These are phyloP conservation scores for Austropuccinia psidii DNA, from an alignment of 1,284 basidiomycete genomes.

Conservation along the genomic window DNA sequence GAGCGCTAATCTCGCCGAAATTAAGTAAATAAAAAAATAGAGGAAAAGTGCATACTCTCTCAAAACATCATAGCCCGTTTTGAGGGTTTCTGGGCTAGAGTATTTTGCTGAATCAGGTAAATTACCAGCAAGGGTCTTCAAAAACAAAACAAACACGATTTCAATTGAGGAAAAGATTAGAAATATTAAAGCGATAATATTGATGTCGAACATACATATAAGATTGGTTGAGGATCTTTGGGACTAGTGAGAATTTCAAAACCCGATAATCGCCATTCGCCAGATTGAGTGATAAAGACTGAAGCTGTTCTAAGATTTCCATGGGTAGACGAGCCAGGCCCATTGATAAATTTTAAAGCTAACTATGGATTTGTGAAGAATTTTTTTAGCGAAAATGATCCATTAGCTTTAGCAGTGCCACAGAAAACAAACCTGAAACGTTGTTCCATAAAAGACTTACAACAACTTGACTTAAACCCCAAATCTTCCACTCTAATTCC, in stretches of 20 bases:
- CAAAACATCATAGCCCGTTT: slow-evolving; percentile 69
- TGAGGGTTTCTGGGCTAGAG: slow-evolving; percentile 80
- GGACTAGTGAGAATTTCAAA: slow-evolving; percentile 81
- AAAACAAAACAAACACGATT: not conserved
- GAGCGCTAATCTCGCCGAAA: not conserved
- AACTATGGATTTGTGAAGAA: too few relatives aligned
- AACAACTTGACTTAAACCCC: slow-evolving; percentile 84
- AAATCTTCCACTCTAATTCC: slow-evolving; percentile 77
- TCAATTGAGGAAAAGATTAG: not conserved
- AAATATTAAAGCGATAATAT: not conserved
- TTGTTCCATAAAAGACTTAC: slow-evolving; percentile 53
- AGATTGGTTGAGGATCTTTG: slow-evolving; percentile 63
- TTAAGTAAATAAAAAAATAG: not conserved
- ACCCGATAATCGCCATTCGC: slow-evolving; percentile 93
- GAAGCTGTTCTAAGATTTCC: slow-evolving; percentile 71
- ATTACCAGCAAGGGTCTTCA: slow-evolving; percentile 40
- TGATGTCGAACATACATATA: slow-evolving; percentile 60
- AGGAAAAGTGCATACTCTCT: slow-evolving; percentile 60
- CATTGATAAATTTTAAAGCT: slow-evolving; percentile 83
- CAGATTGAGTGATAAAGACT: slow-evolving; percentile 79
- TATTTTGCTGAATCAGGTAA: slow-evolving; percentile 45
- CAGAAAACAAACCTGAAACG: not conserved
- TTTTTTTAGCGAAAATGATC: too few relatives aligned
- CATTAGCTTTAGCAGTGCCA: too few relatives aligned
- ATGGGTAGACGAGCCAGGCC: slow-evolving; percentile 65